phyloP scores from a whole-genome alignment of 768 basidiomycete species.

The Xanthoconium stramineum region DNA sequence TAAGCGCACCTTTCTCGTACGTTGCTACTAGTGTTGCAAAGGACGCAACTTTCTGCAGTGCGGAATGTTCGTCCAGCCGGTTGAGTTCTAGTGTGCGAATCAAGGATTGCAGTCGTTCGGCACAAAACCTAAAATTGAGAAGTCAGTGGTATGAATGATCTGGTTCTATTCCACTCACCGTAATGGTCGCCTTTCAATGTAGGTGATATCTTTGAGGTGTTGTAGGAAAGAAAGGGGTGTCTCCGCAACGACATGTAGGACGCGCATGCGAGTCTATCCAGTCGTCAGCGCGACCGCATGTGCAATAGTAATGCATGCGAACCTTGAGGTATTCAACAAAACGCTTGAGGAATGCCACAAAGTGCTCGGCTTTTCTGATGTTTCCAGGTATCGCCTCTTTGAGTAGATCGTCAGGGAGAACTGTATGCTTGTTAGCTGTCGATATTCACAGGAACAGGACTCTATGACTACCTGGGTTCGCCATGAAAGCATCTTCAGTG shows the following conservation, averaged over 20 bases:
- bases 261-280: slow-evolving; percentile 91
- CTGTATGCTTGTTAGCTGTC: slow-evolving; percentile 36
- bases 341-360: slow-evolving; percentile 95
- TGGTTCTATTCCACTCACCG: slow-evolving; percentile 48
- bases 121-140: slow-evolving; percentile 71
- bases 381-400: slow-evolving; percentile 97
- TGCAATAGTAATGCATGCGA: not conserved
- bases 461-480: slow-evolving; percentile 74
- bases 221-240: slow-evolving; percentile 96
- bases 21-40: slow-evolving; percentile 98
- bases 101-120: slow-evolving; percentile 91
- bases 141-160: not conserved
- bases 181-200: slow-evolving; percentile 91
- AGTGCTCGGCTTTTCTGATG: slow-evolving; percentile 98
- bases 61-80: slow-evolving; percentile 85
- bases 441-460: not conserved
- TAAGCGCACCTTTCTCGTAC: slow-evolving; percentile 82
- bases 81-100: slow-evolving; percentile 89
- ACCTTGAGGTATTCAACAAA: slow-evolving; percentile 99
- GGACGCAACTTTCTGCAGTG: slow-evolving; percentile 91
- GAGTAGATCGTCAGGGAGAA: slow-evolving; percentile 90
- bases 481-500: slow-evolving; percentile 81
- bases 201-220: slow-evolving; percentile 98
- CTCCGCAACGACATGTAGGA: slow-evolving; percentile 98
- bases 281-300: slow-evolving; percentile 9